phyloP scores from a whole-genome alignment of 192 early-diverging fungal species.

The Pecoramyces ruminantium region DNA sequence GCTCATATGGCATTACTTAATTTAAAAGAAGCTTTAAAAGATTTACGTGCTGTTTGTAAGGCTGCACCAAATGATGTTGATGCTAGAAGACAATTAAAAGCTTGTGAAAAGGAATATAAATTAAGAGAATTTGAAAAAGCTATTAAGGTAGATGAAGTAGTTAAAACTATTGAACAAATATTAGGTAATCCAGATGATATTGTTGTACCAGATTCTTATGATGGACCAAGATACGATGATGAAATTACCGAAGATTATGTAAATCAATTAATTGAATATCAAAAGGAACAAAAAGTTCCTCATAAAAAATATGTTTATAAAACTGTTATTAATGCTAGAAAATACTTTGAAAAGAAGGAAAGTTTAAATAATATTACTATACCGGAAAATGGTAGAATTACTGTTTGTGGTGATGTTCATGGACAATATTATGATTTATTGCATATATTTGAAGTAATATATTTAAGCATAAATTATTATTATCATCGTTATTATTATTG shows the following conservation, averaged over 20 bases:
- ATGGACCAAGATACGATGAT: constrained; percentile 60
- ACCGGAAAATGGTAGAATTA: constrained; percentile 53
- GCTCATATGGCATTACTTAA: constrained; percentile 73
- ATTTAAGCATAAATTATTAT: not conserved
- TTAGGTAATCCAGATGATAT: constrained; percentile 17
- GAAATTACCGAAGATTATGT: constrained; percentile 67
- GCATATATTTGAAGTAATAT: constrained; percentile 74
- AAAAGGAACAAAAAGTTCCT: constrained; percentile 78
- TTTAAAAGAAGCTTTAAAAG: constrained; percentile 65
- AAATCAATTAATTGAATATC: constrained; percentile 49
- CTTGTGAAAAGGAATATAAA: constrained; percentile 81
- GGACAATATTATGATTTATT: constrained; percentile 94
- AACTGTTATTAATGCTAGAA: constrained; percentile 63
- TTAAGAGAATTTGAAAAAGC: constrained; percentile 84
- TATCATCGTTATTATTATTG: too few species aligned
- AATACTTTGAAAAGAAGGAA: constrained; percentile 52
- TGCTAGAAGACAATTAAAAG: constrained; percentile 58
- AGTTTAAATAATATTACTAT: constrained; percentile 76
- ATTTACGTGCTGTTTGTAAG: constrained; percentile 47
- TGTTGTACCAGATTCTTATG: constrained; percentile 51
- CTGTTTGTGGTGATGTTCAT: constrained; percentile 96
- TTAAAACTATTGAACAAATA: constrained; percentile 26
- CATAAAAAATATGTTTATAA: constrained; percentile 75
- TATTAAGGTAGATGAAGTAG: constrained; percentile 47
- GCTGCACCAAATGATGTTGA: constrained; percentile 61